Percentiles rank a stretch among this genome's conserved stretches.
Conservation (phyloP, 192 early-diverging fungal species). For the Spinellus fusiger region DNA sequence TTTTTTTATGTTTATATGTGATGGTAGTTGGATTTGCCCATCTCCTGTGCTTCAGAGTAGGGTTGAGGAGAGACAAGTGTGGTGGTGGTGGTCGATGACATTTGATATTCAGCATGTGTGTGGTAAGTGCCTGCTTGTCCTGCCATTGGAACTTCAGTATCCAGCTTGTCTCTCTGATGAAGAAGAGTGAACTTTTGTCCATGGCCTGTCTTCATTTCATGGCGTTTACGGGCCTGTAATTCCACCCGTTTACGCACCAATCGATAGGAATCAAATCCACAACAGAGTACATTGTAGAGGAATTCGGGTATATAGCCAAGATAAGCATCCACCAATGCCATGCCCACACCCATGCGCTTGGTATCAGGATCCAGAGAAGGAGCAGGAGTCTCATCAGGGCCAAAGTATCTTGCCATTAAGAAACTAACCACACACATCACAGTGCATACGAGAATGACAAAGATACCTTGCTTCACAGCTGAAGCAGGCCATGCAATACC, state of each 20-base stretch:
- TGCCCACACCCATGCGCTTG: conserved; percentile 1
- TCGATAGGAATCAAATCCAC: conserved; percentile 23
- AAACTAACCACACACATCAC: conserved; percentile 18
- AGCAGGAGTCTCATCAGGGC: conserved; percentile 4
- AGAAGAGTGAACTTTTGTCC: not conserved
- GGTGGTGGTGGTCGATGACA: no score
- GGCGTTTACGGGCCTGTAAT: conserved; percentile 7
- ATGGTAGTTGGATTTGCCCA: no score
- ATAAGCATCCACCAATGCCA: conserved; percentile 27
- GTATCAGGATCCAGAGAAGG: not conserved
- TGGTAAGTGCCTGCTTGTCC: no score
- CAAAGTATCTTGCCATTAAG: conserved; percentile 23
- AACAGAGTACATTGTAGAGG: conserved; percentile 16
- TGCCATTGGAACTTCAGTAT: not conserved
- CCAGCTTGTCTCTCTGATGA: not conserved
- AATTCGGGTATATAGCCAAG: conserved; percentile 30
- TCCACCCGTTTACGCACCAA: conserved; percentile 24
- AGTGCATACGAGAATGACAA: conserved; percentile 14
- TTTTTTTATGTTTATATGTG: no score
- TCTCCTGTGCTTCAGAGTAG: no score
- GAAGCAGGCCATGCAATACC: conserved; percentile 16
- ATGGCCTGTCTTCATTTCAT: not conserved
- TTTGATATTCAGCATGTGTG: no score
- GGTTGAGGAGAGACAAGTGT: no score
- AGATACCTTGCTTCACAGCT: conserved; percentile 24